Evolutionary conservation across 176 grass and related monocot species (phyloP).

Genomic region (Oryza glaberrima): DNA sequence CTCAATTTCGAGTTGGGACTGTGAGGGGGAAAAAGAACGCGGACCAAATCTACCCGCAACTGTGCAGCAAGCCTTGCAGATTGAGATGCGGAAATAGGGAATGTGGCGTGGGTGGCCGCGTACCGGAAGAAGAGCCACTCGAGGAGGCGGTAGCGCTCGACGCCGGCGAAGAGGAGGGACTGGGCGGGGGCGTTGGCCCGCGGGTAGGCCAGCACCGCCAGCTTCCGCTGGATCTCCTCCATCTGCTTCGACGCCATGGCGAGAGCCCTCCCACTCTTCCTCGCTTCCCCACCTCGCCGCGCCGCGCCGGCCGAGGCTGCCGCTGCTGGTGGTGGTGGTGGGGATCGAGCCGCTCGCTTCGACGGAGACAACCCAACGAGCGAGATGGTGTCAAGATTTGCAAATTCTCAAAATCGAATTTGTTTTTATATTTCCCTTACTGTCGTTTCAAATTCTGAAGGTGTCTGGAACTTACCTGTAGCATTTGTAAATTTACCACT

Average conservation of each 20-base stretch:
- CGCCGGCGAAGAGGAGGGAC: slow-evolving; percentile 90
- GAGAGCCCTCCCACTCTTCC: neutral
- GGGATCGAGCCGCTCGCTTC: slow-evolving; percentile 19
- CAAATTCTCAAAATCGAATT: neutral
- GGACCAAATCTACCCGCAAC: neutral
- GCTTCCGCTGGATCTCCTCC: slow-evolving; percentile 98
- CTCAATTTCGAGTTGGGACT: slow-evolving; percentile 25
- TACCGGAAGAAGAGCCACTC: slow-evolving; percentile 99
- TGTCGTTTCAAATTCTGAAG: slow-evolving; percentile 30
- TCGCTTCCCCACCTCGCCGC: neutral
- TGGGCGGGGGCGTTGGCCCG: slow-evolving; percentile 83
- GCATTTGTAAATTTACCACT: too few species aligned
- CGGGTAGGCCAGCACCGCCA: slow-evolving; percentile 73
- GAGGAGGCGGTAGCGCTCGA: slow-evolving; percentile 96
- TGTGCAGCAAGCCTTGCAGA: neutral
- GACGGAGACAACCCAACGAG: slow-evolving; percentile 22
- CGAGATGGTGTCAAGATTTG: slow-evolving; percentile 28
- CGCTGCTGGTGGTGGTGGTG: slow-evolving; percentile 14
- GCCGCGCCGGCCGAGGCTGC: slow-evolving; percentile 3
- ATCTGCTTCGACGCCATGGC: slow-evolving; percentile 98
- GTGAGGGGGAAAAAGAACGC: neutral
- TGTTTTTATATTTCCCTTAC: neutral
- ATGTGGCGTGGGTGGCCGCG: neutral
- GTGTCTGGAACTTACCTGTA: neutral
- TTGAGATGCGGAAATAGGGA: neutral